Evolutionary conservation across 768 basidiomycete species (phyloP), one percentile per base, ranked within the genome.

Genomic region (Trametes elegans): DNA sequence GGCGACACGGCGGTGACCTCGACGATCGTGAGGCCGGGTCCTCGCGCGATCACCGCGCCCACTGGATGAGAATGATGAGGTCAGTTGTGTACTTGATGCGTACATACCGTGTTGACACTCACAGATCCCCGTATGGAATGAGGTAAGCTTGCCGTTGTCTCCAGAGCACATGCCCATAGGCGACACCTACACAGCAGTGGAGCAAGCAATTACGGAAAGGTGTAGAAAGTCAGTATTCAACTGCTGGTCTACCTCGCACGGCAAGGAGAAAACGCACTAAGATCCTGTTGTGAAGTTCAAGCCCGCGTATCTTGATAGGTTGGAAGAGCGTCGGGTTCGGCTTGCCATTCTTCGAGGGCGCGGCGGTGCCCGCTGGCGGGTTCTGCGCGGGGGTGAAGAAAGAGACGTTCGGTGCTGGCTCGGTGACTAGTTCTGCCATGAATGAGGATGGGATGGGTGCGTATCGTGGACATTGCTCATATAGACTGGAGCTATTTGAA

Each of bases 1-100:
- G 79, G 75, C 5, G 73, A 63, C 13, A 87, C 78, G 7, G 82
- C 80, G 0, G 84, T 81, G 1, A 85, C 87, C 68, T 91, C 88
- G 24, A 86, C 69, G 40, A 82, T 73, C 49, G 84, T 76, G 0
- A 82, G 69, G 0, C 82, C 85, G 0, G 85, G 79, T 1, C 75
- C 72, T 10, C 79, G 77, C 3, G 71, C 74, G 34, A 79, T 62
- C 40, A 82, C 78, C 0, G 78, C 78, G 1, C 78, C 76, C 44
- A 81, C 80, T 81, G 23, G n/a, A 4, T 7, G 10, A 23, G n/a
- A 1, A 43, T 5, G 28, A 11, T 23, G 23, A 7, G 3, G 7
- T 31, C 7, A 31, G 21, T 7, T 16, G 5, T 7, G 10, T 11
- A 3, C 1, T 7, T 26, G 18, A 32, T 31, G n/a, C 8, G 3